Conservation (phyloP, 805 yeast species). For the Spathaspora arborariae region DNA sequence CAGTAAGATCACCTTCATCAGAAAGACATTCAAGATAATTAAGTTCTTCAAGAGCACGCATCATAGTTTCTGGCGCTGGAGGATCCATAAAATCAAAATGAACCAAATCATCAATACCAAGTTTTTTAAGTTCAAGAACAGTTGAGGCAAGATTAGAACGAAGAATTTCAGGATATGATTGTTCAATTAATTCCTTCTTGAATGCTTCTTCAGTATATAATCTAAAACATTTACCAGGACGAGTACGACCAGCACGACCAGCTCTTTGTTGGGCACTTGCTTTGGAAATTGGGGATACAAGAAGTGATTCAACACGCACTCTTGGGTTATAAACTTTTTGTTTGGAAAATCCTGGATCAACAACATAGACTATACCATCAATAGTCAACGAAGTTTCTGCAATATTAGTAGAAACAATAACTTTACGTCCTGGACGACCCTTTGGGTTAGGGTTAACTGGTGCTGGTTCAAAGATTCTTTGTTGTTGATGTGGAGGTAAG, state of each 20-base stretch:
- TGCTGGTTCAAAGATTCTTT: constrained; percentile 88
- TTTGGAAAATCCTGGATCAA: constrained; percentile 95
- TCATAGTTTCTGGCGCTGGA: constrained; percentile 99
- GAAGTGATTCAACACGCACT: constrained; percentile 87
- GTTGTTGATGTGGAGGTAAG: constrained; percentile 93
- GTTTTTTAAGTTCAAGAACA: constrained; percentile 86
- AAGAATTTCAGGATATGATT: constrained; percentile 92
- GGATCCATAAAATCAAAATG: constrained; percentile 99
- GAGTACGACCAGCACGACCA: constrained; percentile 99
- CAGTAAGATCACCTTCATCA: constrained; percentile 87
- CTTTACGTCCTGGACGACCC: constrained; percentile 93
- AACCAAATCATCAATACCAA: constrained; percentile 93
- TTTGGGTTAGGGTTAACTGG: constrained; percentile 66
- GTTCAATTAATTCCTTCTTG: constrained; percentile 88
- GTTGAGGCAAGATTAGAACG: constrained; percentile 89
- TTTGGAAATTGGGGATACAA: constrained; percentile 94
- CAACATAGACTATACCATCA: constrained; percentile 95
- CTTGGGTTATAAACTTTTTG: constrained; percentile 97
- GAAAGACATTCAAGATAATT: constrained; percentile 86
- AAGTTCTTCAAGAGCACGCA: constrained; percentile 95
- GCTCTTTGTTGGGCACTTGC: constrained; percentile 99
- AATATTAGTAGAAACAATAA: constrained; percentile 88
- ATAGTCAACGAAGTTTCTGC: constrained; percentile 98
- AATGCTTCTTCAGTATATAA: constrained; percentile 96
- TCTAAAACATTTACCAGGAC: constrained; percentile 97